Evolutionary conservation across 257 asterid genomes (phyloP).

Genomic region (Scutellaria barbata): DNA sequence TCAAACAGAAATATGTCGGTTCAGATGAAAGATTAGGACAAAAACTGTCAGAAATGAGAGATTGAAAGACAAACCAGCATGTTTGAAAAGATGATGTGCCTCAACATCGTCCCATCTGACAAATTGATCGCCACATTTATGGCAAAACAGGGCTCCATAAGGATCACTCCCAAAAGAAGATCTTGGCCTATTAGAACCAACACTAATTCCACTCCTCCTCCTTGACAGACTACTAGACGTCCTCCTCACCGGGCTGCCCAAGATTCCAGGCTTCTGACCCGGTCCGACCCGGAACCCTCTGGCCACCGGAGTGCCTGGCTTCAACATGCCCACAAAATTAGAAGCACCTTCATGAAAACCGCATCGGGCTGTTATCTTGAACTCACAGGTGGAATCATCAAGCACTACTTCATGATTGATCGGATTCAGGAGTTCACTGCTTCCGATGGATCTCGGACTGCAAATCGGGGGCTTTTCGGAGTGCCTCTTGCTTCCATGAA

Average conservation of each 20-base stretch:
- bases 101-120: conserved; percentile 74
- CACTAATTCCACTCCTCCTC: conserved; percentile 59
- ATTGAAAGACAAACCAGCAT: conserved; percentile 61
- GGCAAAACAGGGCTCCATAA: conserved; percentile 62
- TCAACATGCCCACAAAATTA: conserved; percentile 56
- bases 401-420: conserved; percentile 79
- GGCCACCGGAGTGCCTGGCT: conserved; percentile 82
- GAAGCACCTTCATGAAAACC: conserved; percentile 48
- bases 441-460: conserved; percentile 89
- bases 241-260: conserved; percentile 66
- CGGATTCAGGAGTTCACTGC: conserved; percentile 82
- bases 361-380: conserved; percentile 54
- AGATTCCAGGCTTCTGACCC: conserved; percentile 41
- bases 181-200: conserved; percentile 48
- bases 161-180: conserved; percentile 56
- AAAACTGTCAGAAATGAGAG: no score
- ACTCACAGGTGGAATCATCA: conserved; percentile 70
- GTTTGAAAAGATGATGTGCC: conserved; percentile 83
- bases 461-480: conserved; percentile 69
- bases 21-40: no score
- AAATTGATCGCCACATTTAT: conserved; percentile 79
- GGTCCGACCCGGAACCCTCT: conserved; percentile 40
- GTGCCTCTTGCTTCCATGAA: conserved; percentile 92
- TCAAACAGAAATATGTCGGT: background rate
- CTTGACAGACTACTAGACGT: conserved; percentile 57